Evolutionary conservation across 768 basidiomycete genomes (phyloP), one percentile per base, ranked within the genome.

Genomic region (Sarcodon aspratus): DNA sequence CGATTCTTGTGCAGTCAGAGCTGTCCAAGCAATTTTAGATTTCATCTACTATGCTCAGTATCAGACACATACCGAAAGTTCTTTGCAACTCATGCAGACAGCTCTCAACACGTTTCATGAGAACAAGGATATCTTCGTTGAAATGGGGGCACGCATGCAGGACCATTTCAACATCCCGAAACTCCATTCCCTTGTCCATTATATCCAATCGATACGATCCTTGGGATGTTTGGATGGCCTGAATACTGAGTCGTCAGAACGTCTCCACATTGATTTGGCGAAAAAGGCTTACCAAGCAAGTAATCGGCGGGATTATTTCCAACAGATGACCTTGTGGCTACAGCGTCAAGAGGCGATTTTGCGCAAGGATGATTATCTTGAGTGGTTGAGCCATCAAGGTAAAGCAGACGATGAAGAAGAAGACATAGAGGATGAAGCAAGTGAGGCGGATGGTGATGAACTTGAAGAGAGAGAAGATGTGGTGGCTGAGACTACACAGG

Each of bases 241-340:
- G 11, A 50, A 50, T 36, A 50, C 44, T 2, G 32, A 35, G 42
- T 54, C 48, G 15, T 51, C 48, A 27, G 58, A 45, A 46, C 56
- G 33, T 40, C 48, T 45, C 47, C 50, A 51, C 11, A 51, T 51
- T 3, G 50, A 51, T 21, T 33, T 48, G 11, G 38, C 50, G 46
- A 44, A 40, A 33, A 9, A 45, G 13, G 49, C 49, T 11, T 50
- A 44, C 17, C 44, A 32, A 3, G 33, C 44, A 18, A 15, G 44
- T 2, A 50, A 50, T 33, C 44, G 18, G 7, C 38, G 44, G 3
- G 51, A 52, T n/a, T 59, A 68, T 44, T 64, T 55, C 36, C 18
- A 48, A 2, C 70, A 71, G 52, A 73, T 72, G 71, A 66, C 64
- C 6, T 10, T 45, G 1, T 69, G 66, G 67, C 56, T 72, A 1